Base-by-base conservation (phyloP, 805 yeast genomes). In the Metschnikowia matae region DNA sequence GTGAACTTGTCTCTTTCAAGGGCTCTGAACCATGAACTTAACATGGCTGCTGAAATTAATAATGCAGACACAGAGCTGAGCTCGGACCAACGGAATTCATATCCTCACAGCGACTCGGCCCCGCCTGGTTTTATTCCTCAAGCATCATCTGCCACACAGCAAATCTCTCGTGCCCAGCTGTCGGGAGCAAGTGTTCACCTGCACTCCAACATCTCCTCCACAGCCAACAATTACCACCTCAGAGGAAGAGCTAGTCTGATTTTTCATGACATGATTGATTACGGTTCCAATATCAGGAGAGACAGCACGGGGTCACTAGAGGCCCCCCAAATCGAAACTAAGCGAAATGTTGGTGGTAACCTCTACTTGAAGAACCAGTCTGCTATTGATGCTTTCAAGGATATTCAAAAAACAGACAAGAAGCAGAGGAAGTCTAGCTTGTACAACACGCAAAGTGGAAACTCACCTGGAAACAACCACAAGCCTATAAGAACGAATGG, bases 271-370 rank as follows among this genome's bases (percentile, higher is more conserved):
- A 67, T 70, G 38, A 59, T 67, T 33, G 75, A 70, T 32, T 54
- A 67, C 8, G 62, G 63, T 6, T 40, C 59, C 6, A 45, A 52
- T 10, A 47, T 55, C n/a, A 50, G 66, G 5, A 52, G 58, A n/a
- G 63, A 62, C 4, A 62, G 66, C 39, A 44, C 53, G 4, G 57
- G 60, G 4, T 55, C 57, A 14, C 57, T n/a, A 26, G 76, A 71
- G 52, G 78, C 77, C 1, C 73, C 74, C 3, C 75, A 70, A 56
- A 65, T 74, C 31, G 78, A 74, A 55, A 74, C 78, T 2, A 73
- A 72, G 54, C 55, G 78, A 40, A 73, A 74, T 51, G 78, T 73
- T 6, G 77, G 70, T 2, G 78, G 78, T 11, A 77, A 74, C 51
- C 60, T 74, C 36, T 74, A 74, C 59, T 54, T 74, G 53, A 65